These are phyloP conservation scores for Physcomitrium patens DNA, from an alignment of 225 moss, liverwort and hornwort genomes.

Conservation along the genomic window DNA sequence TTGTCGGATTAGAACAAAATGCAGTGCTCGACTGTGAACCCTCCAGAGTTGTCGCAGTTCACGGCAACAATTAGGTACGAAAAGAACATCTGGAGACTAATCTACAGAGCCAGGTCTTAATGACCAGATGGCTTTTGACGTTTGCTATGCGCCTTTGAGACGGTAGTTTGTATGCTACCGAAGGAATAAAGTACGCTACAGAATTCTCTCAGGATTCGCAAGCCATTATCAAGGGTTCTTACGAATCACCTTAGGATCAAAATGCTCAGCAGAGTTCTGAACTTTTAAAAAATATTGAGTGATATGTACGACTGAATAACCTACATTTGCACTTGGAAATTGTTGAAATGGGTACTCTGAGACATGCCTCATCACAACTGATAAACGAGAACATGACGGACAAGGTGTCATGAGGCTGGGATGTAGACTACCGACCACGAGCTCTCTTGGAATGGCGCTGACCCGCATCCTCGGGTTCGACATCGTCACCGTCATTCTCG, in stretches of 20 bases:
- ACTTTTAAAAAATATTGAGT: constrained; percentile 24
- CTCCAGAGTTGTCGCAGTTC: no score
- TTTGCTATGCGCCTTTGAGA: background rate
- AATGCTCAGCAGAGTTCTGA: constrained; percentile 39
- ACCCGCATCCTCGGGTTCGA: constrained; percentile 8
- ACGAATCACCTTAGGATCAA: constrained; percentile 30
- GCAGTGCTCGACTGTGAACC: no score
- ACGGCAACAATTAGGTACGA: no score
- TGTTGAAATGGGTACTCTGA: background rate
- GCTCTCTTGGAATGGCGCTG: constrained; percentile 38
- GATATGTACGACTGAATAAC: constrained; percentile 11
- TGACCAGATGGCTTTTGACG: background rate
- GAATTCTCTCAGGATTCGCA: constrained; percentile 13
- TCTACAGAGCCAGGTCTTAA: no score
- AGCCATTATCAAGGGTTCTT: constrained; percentile 26
- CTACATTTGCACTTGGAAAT: constrained; percentile 6
- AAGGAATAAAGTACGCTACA: constrained; percentile 21
- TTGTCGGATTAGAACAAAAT: no score
- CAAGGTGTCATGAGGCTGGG: background rate
- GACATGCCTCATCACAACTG: constrained; percentile 13
- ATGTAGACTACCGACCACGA: constrained; percentile 36
- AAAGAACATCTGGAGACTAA: no score
- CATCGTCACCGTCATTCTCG: constrained; percentile 37
- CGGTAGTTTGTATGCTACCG: background rate
- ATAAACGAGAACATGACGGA: background rate